Base-by-base conservation (phyloP, 169 alveolate species). In the Plasmodium chabaudi region DNA sequence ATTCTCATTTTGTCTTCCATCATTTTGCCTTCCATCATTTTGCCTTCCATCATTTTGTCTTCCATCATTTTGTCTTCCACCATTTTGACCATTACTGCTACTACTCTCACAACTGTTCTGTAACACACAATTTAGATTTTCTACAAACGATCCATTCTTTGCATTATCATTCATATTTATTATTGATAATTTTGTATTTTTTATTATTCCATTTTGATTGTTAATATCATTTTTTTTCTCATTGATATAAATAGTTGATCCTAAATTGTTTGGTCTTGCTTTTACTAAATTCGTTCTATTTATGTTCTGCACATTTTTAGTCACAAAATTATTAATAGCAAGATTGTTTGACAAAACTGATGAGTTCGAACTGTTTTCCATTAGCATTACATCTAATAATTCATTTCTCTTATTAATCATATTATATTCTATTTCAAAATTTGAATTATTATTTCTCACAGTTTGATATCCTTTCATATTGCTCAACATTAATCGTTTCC, bases 231-330 rank as follows among this genome's bases (percentile, higher is more conserved):
- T 59, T 72, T 44, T 56, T 70, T 72, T 64, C 10, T 39, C 87
- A 49, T 72, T 56, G 2, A 27, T 61, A 59, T 27, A 72, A 15
- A 56, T 0, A 49, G 19, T n/a, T 9, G 17, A 25, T 19, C 13
- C 60, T 19, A 59, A 21, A 59, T 15, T 72, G 34, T 71, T 57
- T 0, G 87, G 39, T 23, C 53, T 15, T 9, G 57, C 21, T 19
- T 39, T 72, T 34, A 72, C 17, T 51, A 72, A 27, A 72, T 42
- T 72, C 13, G 87, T 44, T 57, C 87, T 57, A 27, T 72, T 56
- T 57, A 57, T 55, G 47, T 49, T 63, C 42, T 21, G 56, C 25
- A 49, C 17, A 25, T 71, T 17, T 72, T 9, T 23, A 34, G 9
- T 23, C 12, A 6, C 15, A 39, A 3, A 15, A 7, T 63, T 17